Base-by-base conservation (phyloP, 768 basidiomycete species). In the Pholiota molesta region DNA sequence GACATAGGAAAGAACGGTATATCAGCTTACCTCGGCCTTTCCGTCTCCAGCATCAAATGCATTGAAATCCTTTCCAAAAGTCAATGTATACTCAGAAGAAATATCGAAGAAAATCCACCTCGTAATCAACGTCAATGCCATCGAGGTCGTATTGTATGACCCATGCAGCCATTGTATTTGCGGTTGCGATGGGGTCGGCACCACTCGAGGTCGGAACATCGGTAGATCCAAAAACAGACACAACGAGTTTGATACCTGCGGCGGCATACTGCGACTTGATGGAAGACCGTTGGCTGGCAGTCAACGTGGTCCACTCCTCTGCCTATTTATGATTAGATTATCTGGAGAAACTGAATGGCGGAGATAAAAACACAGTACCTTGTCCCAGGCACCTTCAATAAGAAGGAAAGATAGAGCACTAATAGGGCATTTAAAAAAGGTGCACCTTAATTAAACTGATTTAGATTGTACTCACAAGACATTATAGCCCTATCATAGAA, bases 61-160 rank as follows among this genome's bases (percentile, higher is more conserved):
- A 65, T 76, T 73, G 66, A 90, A 88, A 66, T 90, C 89, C 85
- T 88, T 59, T 3, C 2, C 51, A 53, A 49, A 44, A 66, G 0
- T 62, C 19, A 13, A 57, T 40, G 28, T 47, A 29, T 26, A 47
- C 10, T 42, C 28, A 7, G 28, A 60, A 54, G 59, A 16, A 52
- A 44, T 17, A 53, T 47, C 13, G 16, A 54, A 53, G 42, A 10
- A 47, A 47, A 55, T 60, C 17, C 37, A 80, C 81, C 76, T 87
- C 89, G 67, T 90, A 91, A 71, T 91, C 89, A 37, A 92, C 86
- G 69, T 91, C 89, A 26, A 90, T 83, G 52, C 90, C 90, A 66
- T 91, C 89, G 17, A 91, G 74, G 52, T 77, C 72, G 61, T 80
- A 88, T 66, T 84, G 65, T 61, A 82, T 84, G 9, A 91, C 89